phyloP scores from a whole-genome alignment of 345 rosid genomes.

The Hevea brasiliensis region DNA sequence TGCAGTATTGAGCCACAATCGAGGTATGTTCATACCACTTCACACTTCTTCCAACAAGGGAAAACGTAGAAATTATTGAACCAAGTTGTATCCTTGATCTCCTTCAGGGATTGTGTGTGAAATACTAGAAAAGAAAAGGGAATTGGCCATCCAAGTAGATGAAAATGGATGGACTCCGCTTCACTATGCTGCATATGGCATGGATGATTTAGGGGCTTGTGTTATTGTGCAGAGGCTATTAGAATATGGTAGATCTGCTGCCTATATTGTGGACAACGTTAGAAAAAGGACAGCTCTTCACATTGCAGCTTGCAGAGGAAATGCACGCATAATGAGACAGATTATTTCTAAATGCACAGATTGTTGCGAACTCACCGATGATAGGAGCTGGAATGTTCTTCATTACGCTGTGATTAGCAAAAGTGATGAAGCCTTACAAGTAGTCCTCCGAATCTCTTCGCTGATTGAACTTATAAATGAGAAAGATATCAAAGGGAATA shows the following conservation, averaged over 20 bases:
- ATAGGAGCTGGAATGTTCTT: conserved; percentile 18
- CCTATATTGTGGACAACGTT: background rate
- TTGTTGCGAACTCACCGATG: conserved; percentile 22
- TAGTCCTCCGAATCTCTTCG: background rate
- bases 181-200: conserved; percentile 18
- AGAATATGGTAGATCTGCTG: background rate
- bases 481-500: conserved; percentile 1
- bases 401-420: conserved; percentile 15
- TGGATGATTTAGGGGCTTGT: background rate
- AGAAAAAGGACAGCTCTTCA: conserved; percentile 21
- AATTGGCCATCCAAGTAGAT: background rate
- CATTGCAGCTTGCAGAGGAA: conserved; percentile 12
- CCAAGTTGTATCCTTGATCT: no score
- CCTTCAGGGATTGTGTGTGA: background rate
- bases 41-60: background rate
- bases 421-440: background rate
- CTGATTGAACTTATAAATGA: conserved; percentile 15
- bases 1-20: background rate
- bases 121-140: background rate
- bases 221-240: conserved; percentile 1
- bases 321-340: background rate
- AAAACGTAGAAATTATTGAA: no score
- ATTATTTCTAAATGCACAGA: conserved; percentile 14
- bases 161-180: conserved; percentile 22
- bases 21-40: conserved; percentile 1